phyloP scores from a whole-genome alignment of 768 basidiomycete species.

The Dioszegia hungarica region DNA sequence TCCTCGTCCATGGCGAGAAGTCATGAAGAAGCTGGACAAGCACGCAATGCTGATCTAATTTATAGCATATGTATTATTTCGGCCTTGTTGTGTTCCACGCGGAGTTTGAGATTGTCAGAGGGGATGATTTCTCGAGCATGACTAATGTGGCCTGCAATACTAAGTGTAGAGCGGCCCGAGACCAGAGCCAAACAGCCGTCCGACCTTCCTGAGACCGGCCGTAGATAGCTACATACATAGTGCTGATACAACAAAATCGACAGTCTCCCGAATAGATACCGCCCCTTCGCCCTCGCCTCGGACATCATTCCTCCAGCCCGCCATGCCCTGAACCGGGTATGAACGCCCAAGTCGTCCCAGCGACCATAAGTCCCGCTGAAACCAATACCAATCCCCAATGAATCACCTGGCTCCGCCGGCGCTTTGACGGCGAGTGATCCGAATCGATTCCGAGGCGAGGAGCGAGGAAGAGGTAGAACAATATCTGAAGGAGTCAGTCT shows the following conservation, averaged over 20 bases:
- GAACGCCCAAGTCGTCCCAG: conserved; percentile 71
- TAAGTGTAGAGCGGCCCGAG: no score
- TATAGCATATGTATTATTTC: no score
- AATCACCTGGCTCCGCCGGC: conserved; percentile 24
- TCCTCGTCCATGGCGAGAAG: conserved; percentile 16
- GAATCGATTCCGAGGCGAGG: conserved; percentile 11
- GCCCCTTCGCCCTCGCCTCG: no score
- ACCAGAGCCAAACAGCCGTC: no score
- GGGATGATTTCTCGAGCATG: no score
- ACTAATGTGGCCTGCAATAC: no score
- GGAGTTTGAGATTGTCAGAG: no score
- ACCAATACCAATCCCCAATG: conserved; percentile 59
- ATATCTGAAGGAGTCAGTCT: conserved; percentile 24
- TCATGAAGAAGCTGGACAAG: conserved; percentile 22
- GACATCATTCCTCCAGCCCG: not conserved
- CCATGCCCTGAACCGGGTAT: conserved; percentile 21
- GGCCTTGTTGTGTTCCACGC: no score
- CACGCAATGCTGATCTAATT: conserved; percentile 17
- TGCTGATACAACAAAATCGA: no score
- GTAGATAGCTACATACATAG: no score
- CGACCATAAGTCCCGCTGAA: conserved; percentile 64
- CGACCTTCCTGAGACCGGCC: no score
- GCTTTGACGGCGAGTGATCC: not conserved
- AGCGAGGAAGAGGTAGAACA: conserved; percentile 35
- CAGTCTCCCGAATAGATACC: no score